These are phyloP conservation scores for Gloeophyllum trabeum DNA, from an alignment of 768 basidiomycete genomes.

Conservation along the genomic window DNA sequence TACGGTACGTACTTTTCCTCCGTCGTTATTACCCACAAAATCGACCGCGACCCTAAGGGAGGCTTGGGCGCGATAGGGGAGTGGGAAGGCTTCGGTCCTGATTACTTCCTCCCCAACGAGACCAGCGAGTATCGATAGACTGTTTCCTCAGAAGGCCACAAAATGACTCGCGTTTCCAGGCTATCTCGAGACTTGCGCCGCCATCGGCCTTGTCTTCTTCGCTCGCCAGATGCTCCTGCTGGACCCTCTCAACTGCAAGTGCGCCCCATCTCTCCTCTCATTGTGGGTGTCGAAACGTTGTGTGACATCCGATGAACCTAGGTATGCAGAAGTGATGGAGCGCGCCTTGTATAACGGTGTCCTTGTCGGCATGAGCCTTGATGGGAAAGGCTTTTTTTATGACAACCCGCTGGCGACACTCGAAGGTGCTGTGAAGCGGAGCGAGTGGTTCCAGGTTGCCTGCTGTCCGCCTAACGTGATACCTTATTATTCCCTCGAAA, in stretches of 20 bases:
- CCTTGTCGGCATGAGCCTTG: conserved; percentile 10
- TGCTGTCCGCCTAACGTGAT: conserved; percentile 13
- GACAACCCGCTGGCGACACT: conserved; percentile 13
- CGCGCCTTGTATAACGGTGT: conserved; percentile 11
- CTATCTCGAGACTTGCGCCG: conserved; percentile 13
- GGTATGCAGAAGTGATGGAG: conserved; percentile 10
- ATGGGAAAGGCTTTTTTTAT: conserved; percentile 13
- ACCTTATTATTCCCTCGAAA: background rate
- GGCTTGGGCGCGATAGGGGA: conserved; percentile 10
- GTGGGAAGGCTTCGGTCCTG: conserved; percentile 12
- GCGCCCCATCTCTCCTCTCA: no score
- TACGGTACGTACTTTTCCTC: conserved; percentile 4
- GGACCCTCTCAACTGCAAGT: conserved; percentile 3
- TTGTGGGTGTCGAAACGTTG: no score
- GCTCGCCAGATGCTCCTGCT: conserved; percentile 11
- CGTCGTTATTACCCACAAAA: background rate
- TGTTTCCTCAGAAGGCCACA: no score
- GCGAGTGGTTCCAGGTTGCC: conserved; percentile 11
- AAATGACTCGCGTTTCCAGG: no score
- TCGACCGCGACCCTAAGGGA: conserved; percentile 3
- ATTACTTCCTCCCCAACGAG: conserved; percentile 11
- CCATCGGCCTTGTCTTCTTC: conserved; percentile 11
- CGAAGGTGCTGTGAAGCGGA: conserved; percentile 6
- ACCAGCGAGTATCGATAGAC: conserved; percentile 4
- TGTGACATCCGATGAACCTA: no score